Evolutionary conservation across 768 basidiomycete species (phyloP), one percentile per base, ranked within the genome.

Genomic region (Lentinula detonsa): DNA sequence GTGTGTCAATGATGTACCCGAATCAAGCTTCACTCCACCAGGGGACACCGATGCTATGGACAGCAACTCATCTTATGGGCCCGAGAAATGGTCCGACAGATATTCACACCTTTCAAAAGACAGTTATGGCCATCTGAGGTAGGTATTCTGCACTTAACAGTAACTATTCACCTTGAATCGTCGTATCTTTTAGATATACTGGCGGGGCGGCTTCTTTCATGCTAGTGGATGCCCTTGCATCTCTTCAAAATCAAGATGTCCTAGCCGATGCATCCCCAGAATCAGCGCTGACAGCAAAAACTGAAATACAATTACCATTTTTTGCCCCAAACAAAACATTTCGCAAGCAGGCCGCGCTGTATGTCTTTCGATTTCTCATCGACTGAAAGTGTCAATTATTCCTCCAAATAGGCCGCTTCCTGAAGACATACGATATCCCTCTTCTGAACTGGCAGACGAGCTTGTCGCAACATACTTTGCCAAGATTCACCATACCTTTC

Each of bases 81-180:
- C 55, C 11, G 65, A 65, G 45, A 55, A 61, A 40, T 66, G 64
- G 64, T 61, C 65, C 9, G 64, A 66, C 46, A 56, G 61, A 52
- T 65, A 55, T 28, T 63, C 65, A 5, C 57, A 64, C 54, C 51
- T 66, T 23, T 60, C 62, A 10, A 66, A 66, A 54, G 64, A 66
- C 37, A 62, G 58, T 45, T 65, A 66, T 50, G 65, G 65, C 28
- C 62, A 65, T 51, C 51, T 66, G 9, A 62, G 65, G 65, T 66
- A 31, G 5, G 65, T 37, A 11, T 10, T 59, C 16, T 28, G 15
- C 18, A 16, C 31, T 15, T 18, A 4, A 56, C 21, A 4, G 15
- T 10, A 13, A 35, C 5, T 52, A 11, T 16, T n/a, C 10, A 6
- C n/a, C 34, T 18, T 31, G 42, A 16, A 15, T 10, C 28, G 3